Evolutionary conservation across 331 rosid genomes (phyloP).

Genomic region (Rosa hybrid): DNA sequence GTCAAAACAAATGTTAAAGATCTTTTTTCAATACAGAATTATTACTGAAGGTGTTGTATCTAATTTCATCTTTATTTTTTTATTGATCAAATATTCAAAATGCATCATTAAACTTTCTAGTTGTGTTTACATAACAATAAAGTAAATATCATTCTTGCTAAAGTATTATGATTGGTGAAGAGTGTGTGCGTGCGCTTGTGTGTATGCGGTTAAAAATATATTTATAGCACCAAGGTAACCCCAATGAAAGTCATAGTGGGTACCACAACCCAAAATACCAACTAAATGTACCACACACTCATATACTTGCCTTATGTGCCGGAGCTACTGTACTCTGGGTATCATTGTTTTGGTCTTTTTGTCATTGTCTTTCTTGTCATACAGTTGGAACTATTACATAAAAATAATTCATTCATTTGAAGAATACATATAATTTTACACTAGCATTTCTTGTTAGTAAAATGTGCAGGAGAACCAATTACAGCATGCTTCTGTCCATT

Average conservation of each 20-base stretch:
- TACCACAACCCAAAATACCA: neutral
- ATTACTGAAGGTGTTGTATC: neutral
- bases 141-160: neutral
- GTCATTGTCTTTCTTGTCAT: neutral
- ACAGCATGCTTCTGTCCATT: neutral
- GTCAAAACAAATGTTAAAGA: neutral
- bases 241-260: neutral
- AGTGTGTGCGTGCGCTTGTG: neutral
- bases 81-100: neutral
- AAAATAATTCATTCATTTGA: neutral
- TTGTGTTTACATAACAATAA: neutral
- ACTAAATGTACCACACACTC: neutral
- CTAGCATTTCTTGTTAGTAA: neutral
- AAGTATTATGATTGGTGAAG: neutral
- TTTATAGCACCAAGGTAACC: neutral
- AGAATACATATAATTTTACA: neutral
- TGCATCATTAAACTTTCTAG: neutral
- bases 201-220: neutral
- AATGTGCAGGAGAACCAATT: neutral
- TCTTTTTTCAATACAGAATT: neutral
- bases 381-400: neutral
- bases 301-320: neutral
- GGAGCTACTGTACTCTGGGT: neutral
- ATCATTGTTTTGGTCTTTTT: neutral
- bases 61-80: neutral